phyloP scores from a whole-genome alignment of 441 rosid species.

The Euphorbia celastroides region DNA sequence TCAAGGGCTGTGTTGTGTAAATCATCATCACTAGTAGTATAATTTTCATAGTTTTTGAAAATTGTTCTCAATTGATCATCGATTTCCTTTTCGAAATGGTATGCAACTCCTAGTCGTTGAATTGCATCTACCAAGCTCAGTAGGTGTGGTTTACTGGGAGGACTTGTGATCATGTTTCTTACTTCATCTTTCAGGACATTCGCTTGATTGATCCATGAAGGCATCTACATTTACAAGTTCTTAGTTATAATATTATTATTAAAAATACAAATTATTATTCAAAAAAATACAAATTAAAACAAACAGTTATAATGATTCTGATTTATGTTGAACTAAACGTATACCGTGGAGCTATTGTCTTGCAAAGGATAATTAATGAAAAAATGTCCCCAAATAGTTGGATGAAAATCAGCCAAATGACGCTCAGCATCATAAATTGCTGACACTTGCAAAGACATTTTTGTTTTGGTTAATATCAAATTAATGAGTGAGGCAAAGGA shows the following conservation, averaged over 20 bases:
- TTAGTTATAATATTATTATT: background rate
- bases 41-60: background rate
- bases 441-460: background rate
- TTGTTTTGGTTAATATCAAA: background rate
- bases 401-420: conserved; percentile 9
- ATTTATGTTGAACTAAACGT: too few species aligned
- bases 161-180: conserved; percentile 13
- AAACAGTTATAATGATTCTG: too few species aligned
- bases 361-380: background rate
- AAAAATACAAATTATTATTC: too few species aligned
- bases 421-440: background rate
- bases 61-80: background rate
- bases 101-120: conserved; percentile 20
- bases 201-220: background rate
- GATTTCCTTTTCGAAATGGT: conserved; percentile 25
- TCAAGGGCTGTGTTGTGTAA: conserved; percentile 18
- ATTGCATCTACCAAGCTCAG: conserved; percentile 25
- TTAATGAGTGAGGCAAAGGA: too few species aligned
- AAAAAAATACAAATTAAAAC: too few species aligned
- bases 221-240: background rate
- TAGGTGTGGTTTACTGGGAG: background rate
- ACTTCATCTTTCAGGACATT: conserved; percentile 19
- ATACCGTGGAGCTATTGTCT: background rate
- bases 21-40: background rate
- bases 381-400: conserved; percentile 17